Percentiles rank a stretch among this genome's conserved stretches.
phyloP scores from a whole-genome alignment of 2,329 filamentous ascomycete species.

The Colletotrichum melonis region DNA sequence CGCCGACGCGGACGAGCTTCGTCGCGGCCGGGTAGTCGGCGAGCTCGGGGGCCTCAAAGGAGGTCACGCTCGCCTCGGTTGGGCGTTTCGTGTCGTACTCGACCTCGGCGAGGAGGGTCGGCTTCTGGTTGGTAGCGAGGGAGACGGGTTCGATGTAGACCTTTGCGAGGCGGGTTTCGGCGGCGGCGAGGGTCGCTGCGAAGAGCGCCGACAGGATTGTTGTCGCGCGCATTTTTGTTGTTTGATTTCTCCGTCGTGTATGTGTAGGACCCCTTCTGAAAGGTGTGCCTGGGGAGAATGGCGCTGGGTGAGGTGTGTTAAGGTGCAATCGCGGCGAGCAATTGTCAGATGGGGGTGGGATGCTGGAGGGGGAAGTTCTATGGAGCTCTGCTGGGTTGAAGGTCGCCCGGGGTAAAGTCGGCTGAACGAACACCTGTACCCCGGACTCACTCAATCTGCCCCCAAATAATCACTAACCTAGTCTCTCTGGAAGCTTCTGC shows the following conservation, averaged over 20 bases:
- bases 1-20: constrained; percentile 66
- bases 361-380: not conserved
- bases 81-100: constrained; percentile 62
- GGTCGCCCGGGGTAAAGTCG: constrained; percentile 24
- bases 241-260: not conserved
- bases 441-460: not conserved
- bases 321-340: not conserved
- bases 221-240: constrained; percentile 53
- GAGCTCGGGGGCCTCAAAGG: constrained; percentile 68
- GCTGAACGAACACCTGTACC: constrained; percentile 11
- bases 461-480: not conserved
- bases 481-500: not conserved
- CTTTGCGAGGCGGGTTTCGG: constrained; percentile 57
- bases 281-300: not conserved
- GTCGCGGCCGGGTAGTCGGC: constrained; percentile 38
- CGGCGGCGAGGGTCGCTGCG: constrained; percentile 52
- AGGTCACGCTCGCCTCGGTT: constrained; percentile 57
- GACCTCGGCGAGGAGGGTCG: constrained; percentile 65
- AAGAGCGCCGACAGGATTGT: constrained; percentile 55
- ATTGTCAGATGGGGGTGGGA: not conserved
- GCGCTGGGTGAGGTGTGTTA: not conserved
- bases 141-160: constrained; percentile 66
- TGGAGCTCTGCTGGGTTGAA: not conserved
- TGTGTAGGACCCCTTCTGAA: not conserved
- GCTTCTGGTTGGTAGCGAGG: constrained; percentile 42